Evolutionary conservation across 768 basidiomycete species (phyloP), one percentile per base, ranked within the genome.

Genomic region (Boletus fagicola): DNA sequence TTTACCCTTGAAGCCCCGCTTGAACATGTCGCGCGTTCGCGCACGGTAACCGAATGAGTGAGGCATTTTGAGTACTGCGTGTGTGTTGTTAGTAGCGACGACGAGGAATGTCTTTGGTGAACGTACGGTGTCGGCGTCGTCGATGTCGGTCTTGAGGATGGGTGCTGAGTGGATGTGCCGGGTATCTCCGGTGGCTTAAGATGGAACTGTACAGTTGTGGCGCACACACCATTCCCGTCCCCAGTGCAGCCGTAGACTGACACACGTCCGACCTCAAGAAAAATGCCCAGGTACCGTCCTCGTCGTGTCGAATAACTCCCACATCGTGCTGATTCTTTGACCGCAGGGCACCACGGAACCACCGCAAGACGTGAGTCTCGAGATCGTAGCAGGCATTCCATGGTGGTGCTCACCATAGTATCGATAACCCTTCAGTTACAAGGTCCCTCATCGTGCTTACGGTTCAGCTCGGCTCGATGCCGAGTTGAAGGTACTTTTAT

Each of bases 1-100:
- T 83, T 68, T 76, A 95, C 94, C 86, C 85, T 96, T 96, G 89
- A 98, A 98, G 72, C 87, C 90, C 81, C 91, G 83, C 86, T 92
- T 94, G 91, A 99, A 98, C 95, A 98, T 97, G 81, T 95, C 82
- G 87, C 96, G 94, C 88, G 96, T 98, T 69, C 96, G 94, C 90
- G 96, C 96, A 75, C 96, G 89, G 83, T 95, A 92, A 92, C 96
- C 96, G 85, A 88, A 99, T 56, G 96, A 98, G 92, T 98, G 94
- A 82, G 96, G 96, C 96, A 99, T 98, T 76, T 87, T 86, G 85
- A 82, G 74, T 80, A 64, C 81, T 87, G 68, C 13, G 35, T 50
- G 3, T 39, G 54, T 45, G 53, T 46, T 33, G 51, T 58, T 42
- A 62, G 53, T 13, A 24, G 22, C 53, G 58, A 51, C 52, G 58